Conservation (phyloP, 768 basidiomycete genomes). For the Phaeotremella fagi region DNA sequence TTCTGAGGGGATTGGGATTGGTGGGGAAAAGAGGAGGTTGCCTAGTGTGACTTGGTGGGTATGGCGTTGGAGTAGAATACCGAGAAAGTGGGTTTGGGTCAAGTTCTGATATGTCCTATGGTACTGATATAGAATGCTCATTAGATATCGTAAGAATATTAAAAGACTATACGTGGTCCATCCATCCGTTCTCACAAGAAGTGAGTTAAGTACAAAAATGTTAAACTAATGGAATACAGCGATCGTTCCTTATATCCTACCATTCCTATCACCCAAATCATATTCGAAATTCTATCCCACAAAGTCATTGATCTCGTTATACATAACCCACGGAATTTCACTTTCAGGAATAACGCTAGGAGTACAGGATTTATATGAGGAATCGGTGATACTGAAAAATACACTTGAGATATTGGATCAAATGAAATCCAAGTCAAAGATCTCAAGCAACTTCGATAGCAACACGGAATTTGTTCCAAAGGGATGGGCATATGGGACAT, state of each 20-base stretch:
- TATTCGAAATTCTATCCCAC: constrained; percentile 33
- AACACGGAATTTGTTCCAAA: too few relatives aligned
- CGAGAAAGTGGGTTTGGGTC: constrained; percentile 17
- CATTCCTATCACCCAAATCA: constrained; percentile 36
- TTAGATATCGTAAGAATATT: constrained; percentile 33
- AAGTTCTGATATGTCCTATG: not conserved
- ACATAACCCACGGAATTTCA: constrained; percentile 10
- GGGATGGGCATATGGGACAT: too few relatives aligned
- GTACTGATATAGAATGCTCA: not conserved
- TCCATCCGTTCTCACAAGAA: constrained; percentile 30
- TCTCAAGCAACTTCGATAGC: too few relatives aligned
- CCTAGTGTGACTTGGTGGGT: constrained; percentile 27
- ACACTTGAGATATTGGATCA: constrained; percentile 1
- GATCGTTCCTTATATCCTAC: constrained; percentile 14
- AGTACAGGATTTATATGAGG: constrained; percentile 17
- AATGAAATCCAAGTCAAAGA: not conserved
- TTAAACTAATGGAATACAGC: not conserved
- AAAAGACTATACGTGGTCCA: constrained; percentile 39
- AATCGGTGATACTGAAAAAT: constrained; percentile 13
- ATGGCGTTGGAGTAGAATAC: constrained; percentile 23
- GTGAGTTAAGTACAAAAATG: constrained; percentile 6
- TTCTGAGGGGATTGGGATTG: constrained; percentile 3
- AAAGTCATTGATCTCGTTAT: constrained; percentile 18
- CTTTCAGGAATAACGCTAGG: constrained; percentile 22
- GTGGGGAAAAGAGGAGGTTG: constrained; percentile 18